phyloP scores from a whole-genome alignment of 2,329 filamentous ascomycete species.

The Plectosphaerella cucumerina region DNA sequence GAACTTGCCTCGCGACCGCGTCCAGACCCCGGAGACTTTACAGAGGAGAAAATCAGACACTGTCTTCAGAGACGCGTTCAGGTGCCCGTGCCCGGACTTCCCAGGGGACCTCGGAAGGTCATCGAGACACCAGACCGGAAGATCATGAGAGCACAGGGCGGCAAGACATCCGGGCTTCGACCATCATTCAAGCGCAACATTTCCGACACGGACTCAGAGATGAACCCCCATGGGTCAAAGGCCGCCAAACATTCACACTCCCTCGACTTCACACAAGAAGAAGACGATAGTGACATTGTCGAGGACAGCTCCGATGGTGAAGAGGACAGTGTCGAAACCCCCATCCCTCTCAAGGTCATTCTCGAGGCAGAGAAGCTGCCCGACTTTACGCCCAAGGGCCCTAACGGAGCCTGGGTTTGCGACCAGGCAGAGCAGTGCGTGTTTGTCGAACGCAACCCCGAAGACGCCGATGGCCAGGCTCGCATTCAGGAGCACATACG shows the following conservation, averaged over 20 bases:
- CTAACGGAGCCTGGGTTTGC: conserved; percentile 63
- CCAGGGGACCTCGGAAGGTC: no score
- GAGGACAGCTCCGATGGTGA: conserved; percentile 14
- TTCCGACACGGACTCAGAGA: conserved; percentile 31
- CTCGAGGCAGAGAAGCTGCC: conserved; percentile 47
- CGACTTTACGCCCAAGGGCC: conserved; percentile 45
- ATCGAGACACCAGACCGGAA: background rate
- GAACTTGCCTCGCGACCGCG: conserved; percentile 10
- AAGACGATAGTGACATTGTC: conserved; percentile 2
- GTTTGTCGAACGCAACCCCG: conserved; percentile 60
- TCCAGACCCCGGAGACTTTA: background rate
- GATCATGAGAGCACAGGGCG: conserved; percentile 26
- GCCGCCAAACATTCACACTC: conserved; percentile 28
- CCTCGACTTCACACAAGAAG: conserved; percentile 24
- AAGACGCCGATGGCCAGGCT: conserved; percentile 47
- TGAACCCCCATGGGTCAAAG: conserved; percentile 28
- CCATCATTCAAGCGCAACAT: conserved; percentile 36
- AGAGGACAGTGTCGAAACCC: conserved; percentile 12
- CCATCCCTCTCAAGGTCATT: conserved; percentile 34
- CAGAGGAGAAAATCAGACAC: background rate
- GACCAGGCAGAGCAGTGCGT: conserved; percentile 55
- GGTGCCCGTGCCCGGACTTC: background rate
- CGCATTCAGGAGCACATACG: conserved; percentile 57
- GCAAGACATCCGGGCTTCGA: conserved; percentile 41
- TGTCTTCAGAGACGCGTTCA: background rate